These are phyloP conservation scores for Solanum habrochaites DNA, from an alignment of 257 asterid species.

Conservation along the genomic window DNA sequence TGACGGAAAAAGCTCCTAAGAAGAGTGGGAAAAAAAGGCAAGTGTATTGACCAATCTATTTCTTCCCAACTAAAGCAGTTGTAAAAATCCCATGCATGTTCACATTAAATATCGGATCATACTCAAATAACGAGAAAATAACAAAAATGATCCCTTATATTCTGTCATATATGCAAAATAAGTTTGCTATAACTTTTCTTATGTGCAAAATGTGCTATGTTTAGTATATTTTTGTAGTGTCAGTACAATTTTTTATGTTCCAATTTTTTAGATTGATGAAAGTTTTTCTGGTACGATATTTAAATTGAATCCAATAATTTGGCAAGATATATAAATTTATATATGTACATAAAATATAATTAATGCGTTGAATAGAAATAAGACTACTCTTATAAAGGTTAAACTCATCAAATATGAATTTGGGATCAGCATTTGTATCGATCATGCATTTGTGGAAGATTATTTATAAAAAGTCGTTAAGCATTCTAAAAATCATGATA, in stretches of 20 bases:
- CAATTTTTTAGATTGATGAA: background rate
- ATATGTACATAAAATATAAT: too few relatives aligned
- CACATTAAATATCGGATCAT: background rate
- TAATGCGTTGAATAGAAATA: background rate
- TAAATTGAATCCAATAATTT: too few relatives aligned
- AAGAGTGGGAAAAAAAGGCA: background rate
- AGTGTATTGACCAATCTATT: background rate
- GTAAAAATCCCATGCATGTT: background rate
- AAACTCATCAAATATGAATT: background rate
- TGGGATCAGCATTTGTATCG: background rate
- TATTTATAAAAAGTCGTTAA: background rate
- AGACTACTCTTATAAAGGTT: background rate
- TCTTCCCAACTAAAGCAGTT: background rate
- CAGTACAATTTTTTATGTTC: too few relatives aligned
- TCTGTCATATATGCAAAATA: too few relatives aligned
- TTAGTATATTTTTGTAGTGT: too few relatives aligned
- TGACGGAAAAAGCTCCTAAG: background rate
- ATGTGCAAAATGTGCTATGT: too few relatives aligned
- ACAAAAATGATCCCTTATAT: background rate
- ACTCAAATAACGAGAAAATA: background rate
- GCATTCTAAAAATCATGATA: background rate
- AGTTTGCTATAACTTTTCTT: background rate
- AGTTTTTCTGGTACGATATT: too few relatives aligned
- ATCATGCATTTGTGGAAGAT: background rate
- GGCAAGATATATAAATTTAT: too few relatives aligned